phyloP scores from a whole-genome alignment of 2,329 filamentous ascomycete species.

The Microdochium bolleyi region DNA sequence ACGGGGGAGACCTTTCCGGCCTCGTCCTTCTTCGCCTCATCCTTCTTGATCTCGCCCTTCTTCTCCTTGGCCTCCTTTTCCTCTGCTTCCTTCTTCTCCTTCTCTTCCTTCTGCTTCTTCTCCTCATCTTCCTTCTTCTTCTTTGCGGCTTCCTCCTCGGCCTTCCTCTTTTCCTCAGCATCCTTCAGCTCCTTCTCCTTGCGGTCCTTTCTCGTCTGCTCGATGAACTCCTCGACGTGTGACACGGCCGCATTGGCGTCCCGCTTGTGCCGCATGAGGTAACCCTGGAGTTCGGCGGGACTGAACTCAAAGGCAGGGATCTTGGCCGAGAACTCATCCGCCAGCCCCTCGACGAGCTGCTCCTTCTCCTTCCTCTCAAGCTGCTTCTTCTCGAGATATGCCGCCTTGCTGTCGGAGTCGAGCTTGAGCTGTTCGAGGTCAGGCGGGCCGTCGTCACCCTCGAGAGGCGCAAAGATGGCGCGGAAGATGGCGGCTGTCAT shows the following conservation, averaged over 20 bases:
- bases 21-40: constrained; percentile 7
- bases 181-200: constrained; percentile 23
- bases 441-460: constrained; percentile 33
- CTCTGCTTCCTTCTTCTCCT: constrained; percentile 27
- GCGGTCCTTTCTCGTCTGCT: constrained; percentile 33
- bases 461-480: constrained; percentile 47
- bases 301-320: constrained; percentile 50
- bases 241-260: constrained; percentile 39
- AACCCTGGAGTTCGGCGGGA: constrained; percentile 53
- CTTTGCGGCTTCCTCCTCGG: constrained; percentile 8
- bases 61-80: constrained; percentile 18
- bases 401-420: constrained; percentile 19
- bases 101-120: constrained; percentile 34
- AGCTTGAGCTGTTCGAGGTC: constrained; percentile 10
- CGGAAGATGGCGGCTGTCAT: constrained; percentile 49
- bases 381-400: constrained; percentile 15
- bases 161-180: constrained; percentile 21
- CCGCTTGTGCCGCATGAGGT: constrained; percentile 48
- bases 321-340: constrained; percentile 36
- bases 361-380: constrained; percentile 21
- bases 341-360: constrained; percentile 34
- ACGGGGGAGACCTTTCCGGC: constrained; percentile 2
- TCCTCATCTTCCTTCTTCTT: constrained; percentile 16
- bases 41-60: constrained; percentile 3
- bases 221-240: constrained; percentile 39